These are phyloP conservation scores for Fraxinus latifolia DNA, from an alignment of 305 asterid genomes.

Conservation along the genomic window DNA sequence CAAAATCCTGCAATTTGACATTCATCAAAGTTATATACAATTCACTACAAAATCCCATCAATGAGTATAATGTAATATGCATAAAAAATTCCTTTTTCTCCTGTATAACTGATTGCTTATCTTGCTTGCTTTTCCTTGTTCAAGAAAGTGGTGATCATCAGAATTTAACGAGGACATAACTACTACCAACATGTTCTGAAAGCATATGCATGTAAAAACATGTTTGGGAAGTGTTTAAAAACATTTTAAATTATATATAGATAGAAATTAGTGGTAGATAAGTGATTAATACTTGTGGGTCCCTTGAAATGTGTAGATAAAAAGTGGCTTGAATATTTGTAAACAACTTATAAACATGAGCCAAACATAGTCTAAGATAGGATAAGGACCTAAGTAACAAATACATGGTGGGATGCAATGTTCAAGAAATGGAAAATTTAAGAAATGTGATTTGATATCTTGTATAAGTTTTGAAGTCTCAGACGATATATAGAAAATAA, in stretches of 20 bases:
- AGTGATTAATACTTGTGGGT: neutral
- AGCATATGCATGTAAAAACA: neutral
- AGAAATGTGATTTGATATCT: neutral
- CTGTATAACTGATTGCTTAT: neutral
- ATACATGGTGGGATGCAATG: neutral
- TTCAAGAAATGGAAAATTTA: neutral
- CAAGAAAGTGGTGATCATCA: neutral
- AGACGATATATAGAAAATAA: neutral
- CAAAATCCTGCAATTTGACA: conserved; percentile 64
- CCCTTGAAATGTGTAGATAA: neutral
- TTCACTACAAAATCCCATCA: neutral
- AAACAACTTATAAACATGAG: neutral
- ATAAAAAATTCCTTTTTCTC: neutral
- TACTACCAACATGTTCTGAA: neutral
- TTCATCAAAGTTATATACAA: neutral
- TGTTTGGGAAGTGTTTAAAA: neutral
- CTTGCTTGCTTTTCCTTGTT: neutral
- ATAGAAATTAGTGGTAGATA: neutral
- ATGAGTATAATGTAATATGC: neutral
- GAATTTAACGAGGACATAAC: neutral
- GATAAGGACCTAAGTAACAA: neutral
- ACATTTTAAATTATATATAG: neutral
- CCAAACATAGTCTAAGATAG: neutral
- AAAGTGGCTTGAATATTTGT: neutral
- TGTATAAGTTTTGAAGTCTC: neutral